These are phyloP conservation scores for Fusarium secorum DNA, from an alignment of 2,329 filamentous ascomycete species.

Conservation along the genomic window DNA sequence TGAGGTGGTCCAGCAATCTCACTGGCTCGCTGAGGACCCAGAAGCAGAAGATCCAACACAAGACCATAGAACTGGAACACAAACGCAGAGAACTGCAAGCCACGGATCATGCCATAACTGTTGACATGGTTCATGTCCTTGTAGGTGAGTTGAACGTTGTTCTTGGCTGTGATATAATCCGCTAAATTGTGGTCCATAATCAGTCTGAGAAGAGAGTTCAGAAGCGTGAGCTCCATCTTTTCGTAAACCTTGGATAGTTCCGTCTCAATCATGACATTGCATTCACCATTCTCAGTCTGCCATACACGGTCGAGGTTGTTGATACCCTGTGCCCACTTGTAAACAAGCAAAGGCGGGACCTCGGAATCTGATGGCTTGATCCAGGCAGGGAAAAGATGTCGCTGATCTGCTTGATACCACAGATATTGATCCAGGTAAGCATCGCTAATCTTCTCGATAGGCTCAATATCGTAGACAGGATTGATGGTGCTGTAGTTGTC, in stretches of 20 bases:
- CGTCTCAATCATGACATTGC: slow-evolving; percentile 98
- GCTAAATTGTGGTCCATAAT: slow-evolving; percentile 99
- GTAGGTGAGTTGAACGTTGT: slow-evolving; percentile 98
- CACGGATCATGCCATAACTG: slow-evolving; percentile 97
- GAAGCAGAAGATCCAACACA: slow-evolving; percentile 89
- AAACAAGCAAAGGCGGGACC: slow-evolving; percentile 90
- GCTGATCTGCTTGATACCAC: slow-evolving; percentile 98
- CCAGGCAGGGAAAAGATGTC: slow-evolving; percentile 96
- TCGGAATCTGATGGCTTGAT: slow-evolving; percentile 99
- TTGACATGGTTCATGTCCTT: slow-evolving; percentile 99
- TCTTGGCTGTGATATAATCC: slow-evolving; percentile 99
- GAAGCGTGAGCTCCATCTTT: slow-evolving; percentile 95
- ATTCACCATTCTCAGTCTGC: slow-evolving; percentile 93
- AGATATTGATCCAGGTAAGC: slow-evolving; percentile 98
- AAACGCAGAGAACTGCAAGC: slow-evolving; percentile 96
- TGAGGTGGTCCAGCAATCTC: slow-evolving; percentile 96
- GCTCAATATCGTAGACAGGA: slow-evolving; percentile 97
- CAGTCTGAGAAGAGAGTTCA: slow-evolving; percentile 89
- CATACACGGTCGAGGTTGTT: slow-evolving; percentile 97
- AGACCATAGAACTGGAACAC: slow-evolving; percentile 99
- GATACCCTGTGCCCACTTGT: slow-evolving; percentile 99
- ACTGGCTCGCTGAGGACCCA: slow-evolving; percentile 94
- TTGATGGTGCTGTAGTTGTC: slow-evolving; percentile 99
- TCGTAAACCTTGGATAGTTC: slow-evolving; percentile 99
- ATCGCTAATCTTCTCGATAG: slow-evolving; percentile 99